These are phyloP conservation scores for Salvia hispanica DNA, from an alignment of 257 asterid species.

Conservation along the genomic window DNA sequence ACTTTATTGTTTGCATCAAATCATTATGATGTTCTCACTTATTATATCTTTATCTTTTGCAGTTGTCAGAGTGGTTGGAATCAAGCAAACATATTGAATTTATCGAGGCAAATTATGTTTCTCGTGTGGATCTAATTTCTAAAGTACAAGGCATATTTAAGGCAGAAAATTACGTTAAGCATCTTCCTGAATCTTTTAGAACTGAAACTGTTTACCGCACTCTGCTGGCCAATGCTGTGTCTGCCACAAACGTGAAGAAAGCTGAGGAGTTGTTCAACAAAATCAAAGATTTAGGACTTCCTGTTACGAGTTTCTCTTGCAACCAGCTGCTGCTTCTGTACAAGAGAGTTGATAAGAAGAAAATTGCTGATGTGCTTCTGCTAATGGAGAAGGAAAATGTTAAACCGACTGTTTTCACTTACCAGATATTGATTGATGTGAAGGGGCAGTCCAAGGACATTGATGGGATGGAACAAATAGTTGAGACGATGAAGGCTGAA, in stretches of 20 bases:
- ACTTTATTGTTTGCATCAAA: background rate
- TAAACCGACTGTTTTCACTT: constrained; percentile 61
- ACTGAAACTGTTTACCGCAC: constrained; percentile 61
- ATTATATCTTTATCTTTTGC: constrained; percentile 36
- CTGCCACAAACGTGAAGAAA: constrained; percentile 43
- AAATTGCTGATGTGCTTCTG: constrained; percentile 63
- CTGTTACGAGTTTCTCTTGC: constrained; percentile 53
- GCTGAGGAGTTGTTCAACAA: constrained; percentile 65
- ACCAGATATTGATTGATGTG: constrained; percentile 53
- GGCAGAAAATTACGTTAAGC: constrained; percentile 58
- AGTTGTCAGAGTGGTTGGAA: constrained; percentile 80
- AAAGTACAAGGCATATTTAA: constrained; percentile 55
- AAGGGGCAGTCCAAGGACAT: constrained; percentile 67
- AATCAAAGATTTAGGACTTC: constrained; percentile 59
- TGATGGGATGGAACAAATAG: constrained; percentile 63
- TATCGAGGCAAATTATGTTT: constrained; percentile 47
- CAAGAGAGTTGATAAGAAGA: constrained; percentile 56
- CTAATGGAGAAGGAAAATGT: constrained; percentile 71
- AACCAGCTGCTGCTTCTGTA: constrained; percentile 74
- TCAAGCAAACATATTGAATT: constrained; percentile 46
- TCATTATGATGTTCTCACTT: constrained; percentile 13
- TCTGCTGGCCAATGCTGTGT: constrained; percentile 61
- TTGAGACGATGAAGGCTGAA: constrained; percentile 67
- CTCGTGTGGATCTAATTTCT: constrained; percentile 70
- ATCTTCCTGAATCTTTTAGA: constrained; percentile 63